A percentile compares a stretch with the other conserved stretches of the same genome.
Conservation (phyloP, 225 moss, liverwort and hornwort genomes). For the Polytrichum commune region DNA sequence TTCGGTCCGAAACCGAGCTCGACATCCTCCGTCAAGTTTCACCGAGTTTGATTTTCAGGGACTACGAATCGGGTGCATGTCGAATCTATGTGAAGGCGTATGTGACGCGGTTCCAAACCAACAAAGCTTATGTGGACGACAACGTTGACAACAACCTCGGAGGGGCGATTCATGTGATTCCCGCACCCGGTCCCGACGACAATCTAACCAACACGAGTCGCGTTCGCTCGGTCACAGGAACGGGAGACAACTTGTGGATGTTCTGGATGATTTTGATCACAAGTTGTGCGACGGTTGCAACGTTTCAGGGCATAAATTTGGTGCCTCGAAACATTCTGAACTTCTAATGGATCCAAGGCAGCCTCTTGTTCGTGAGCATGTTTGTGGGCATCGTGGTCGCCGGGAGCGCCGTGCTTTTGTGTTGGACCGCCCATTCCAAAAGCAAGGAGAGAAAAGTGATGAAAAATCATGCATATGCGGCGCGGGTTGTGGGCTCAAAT, state of each 20-base stretch:
- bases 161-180: too few species aligned
- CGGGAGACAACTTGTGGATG: constrained; percentile 15
- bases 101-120: neutral
- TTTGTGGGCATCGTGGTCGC: neutral
- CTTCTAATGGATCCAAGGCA: neutral
- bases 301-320: neutral
- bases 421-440: neutral
- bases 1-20: constrained; percentile 7
- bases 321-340: neutral
- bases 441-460: neutral
- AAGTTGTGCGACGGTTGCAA: neutral
- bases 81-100: neutral
- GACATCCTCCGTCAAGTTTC: neutral
- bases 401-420: neutral
- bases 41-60: neutral
- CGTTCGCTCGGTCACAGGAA: neutral
- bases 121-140: rapidly evolving
- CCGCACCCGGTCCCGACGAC: neutral
- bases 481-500: too few species aligned
- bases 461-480: too few species aligned
- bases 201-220: too few species aligned
- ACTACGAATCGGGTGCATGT: neutral
- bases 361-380: neutral
- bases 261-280: neutral
- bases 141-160: too few species aligned